These are phyloP conservation scores for Metschnikowia rubicola DNA, from an alignment of 805 yeast species.

Conservation along the genomic window DNA sequence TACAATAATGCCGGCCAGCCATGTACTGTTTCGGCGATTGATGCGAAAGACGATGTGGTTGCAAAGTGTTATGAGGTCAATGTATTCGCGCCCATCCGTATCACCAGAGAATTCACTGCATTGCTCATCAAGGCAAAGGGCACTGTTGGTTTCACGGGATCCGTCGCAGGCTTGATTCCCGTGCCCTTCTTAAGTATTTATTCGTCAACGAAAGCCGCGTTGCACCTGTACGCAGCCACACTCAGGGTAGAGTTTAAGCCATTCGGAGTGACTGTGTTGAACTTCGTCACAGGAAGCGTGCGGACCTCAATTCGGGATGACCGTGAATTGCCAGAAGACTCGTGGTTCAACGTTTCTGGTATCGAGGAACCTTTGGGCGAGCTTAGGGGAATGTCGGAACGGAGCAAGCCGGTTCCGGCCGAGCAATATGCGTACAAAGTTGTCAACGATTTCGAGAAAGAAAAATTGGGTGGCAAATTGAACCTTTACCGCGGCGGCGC, in stretches of 20 bases:
- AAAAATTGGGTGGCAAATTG: constrained; percentile 34
- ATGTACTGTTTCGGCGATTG: constrained; percentile 67
- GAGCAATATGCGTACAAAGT: constrained; percentile 53
- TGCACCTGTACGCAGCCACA: constrained; percentile 63
- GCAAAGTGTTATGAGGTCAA: constrained; percentile 58
- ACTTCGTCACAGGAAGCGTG: constrained; percentile 74
- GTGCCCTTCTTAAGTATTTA: constrained; percentile 70
- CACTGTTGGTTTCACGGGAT: constrained; percentile 70
- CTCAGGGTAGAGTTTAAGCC: constrained; percentile 66
- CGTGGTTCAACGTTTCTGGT: constrained; percentile 50
- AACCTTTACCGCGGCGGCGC: constrained; percentile 55
- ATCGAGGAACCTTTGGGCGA: constrained; percentile 45
- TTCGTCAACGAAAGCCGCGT: constrained; percentile 69
- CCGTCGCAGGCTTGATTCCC: constrained; percentile 59
- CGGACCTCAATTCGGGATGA: constrained; percentile 64
- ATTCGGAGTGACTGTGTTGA: constrained; percentile 65
- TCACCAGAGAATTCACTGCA: constrained; percentile 54
- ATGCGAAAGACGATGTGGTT: constrained; percentile 53
- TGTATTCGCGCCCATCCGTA: constrained; percentile 64
- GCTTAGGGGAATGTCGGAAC: constrained; percentile 56
- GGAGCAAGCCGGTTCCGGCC: constrained; percentile 56
- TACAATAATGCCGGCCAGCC: constrained; percentile 77
- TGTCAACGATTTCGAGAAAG: constrained; percentile 43
- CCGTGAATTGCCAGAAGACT: constrained; percentile 51
- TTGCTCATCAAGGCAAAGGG: constrained; percentile 63